phyloP scores from a whole-genome alignment of 768 basidiomycete genomes.

The Tubosaeta brunneosetosa region DNA sequence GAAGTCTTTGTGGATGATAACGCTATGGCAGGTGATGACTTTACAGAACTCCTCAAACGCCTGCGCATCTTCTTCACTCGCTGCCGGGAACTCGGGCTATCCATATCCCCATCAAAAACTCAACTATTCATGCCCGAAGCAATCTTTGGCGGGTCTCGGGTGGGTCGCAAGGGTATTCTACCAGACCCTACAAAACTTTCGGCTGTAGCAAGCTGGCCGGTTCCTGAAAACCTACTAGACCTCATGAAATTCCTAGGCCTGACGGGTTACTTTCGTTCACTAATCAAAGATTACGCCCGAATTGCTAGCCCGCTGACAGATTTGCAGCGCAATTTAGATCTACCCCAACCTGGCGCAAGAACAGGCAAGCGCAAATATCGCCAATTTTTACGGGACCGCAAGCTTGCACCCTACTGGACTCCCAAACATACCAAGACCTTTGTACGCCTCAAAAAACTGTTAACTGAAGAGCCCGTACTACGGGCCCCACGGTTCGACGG shows the following conservation, averaged over 20 bases:
- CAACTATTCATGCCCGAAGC: not conserved
- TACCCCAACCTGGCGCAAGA: not conserved
- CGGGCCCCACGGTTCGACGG: not conserved
- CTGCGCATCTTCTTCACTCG: not conserved
- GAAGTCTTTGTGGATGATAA: too few species aligned
- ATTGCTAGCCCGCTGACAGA: not conserved
- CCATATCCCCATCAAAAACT: not conserved
- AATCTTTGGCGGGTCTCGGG: rapidly evolving
- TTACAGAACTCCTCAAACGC: not conserved
- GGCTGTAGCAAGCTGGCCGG: not conserved
- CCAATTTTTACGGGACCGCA: not conserved
- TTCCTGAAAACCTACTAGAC: not conserved
- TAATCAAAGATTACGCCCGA: not conserved
- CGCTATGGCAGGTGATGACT: not conserved
- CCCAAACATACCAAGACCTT: not conserved
- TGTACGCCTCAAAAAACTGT: not conserved
- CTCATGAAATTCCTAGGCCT: not conserved
- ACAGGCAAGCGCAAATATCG: not conserved
- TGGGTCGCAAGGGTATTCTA: not conserved
- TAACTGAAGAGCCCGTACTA: not conserved
- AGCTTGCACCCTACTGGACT: not conserved
- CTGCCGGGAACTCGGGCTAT: not conserved
- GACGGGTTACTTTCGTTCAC: not conserved
- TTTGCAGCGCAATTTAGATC: not conserved
- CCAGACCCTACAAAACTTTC: not conserved